Percentiles rank a stretch among this genome's conserved stretches.
Evolutionary conservation across 2,329 filamentous ascomycete genomes (phyloP).

Genomic region (Aureobasidium melanogenum): DNA sequence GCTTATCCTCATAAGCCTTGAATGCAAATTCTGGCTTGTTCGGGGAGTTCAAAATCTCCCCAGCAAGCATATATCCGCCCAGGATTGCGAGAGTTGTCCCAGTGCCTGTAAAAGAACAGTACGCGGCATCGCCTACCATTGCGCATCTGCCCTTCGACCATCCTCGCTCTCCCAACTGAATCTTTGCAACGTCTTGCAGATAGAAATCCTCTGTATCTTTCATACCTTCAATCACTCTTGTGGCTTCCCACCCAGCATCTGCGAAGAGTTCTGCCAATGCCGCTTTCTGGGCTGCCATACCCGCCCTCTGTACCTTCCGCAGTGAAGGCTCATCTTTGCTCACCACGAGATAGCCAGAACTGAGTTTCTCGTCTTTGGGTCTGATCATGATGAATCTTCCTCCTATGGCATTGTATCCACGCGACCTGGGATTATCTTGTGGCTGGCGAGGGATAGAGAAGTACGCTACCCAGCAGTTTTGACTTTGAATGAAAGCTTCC

Average conservation of each 20-base stretch:
- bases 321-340: background rate
- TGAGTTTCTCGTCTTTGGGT: background rate
- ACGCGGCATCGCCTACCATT: slow-evolving; percentile 21
- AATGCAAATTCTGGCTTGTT: slow-evolving; percentile 19
- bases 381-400: slow-evolving; percentile 6
- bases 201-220: slow-evolving; percentile 22
- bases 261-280: slow-evolving; percentile 19
- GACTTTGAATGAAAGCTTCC: slow-evolving; percentile 12
- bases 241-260: slow-evolving; percentile 24
- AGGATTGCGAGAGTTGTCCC: slow-evolving; percentile 20
- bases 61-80: slow-evolving; percentile 21
- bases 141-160: slow-evolving; percentile 26
- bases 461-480: slow-evolving; percentile 19
- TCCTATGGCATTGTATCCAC: slow-evolving; percentile 15
- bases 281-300: slow-evolving; percentile 18
- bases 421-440: slow-evolving; percentile 15
- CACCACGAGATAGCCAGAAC: background rate
- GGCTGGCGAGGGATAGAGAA: slow-evolving; percentile 20
- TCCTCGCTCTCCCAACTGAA: slow-evolving; percentile 19
- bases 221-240: slow-evolving; percentile 31
- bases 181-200: slow-evolving; percentile 20
- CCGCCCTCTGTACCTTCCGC: background rate
- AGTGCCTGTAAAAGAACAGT: slow-evolving; percentile 17
- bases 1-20: slow-evolving; percentile 20
- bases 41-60: slow-evolving; percentile 17